Evolutionary conservation across 2,329 filamentous ascomycete species (phyloP), one percentile per base, ranked within the genome.

Genomic region (Esteya vermicola): DNA sequence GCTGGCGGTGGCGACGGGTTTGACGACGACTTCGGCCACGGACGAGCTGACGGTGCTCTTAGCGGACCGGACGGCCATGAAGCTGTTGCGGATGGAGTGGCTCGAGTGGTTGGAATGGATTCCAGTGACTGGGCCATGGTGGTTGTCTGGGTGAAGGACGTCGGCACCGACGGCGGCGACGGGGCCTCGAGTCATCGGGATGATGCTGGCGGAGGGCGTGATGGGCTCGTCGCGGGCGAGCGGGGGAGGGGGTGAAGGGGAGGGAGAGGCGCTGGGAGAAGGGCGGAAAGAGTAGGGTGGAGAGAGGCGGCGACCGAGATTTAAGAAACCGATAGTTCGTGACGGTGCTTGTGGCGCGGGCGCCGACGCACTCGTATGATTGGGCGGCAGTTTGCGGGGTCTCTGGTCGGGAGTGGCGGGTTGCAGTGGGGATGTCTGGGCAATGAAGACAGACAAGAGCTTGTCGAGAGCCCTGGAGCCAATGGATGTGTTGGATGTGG

Each of bases 1-100:
- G 56, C 81, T 85, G 36, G 80, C 83, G 14, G 78, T 76, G 12
- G 81, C 82, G n/a, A 89, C 66, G 1, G 85, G 83, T 58, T 86
- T 85, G n/a, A 67, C 63, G 1, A 32, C 20, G 8, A 75, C 51
- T 47, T 75, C 71, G 25, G 66, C 62, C n/a, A 73, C 65, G 12
- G 59, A 54, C 4, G 69, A 68, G 44, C 59, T 69, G 46, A 71
- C 57, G 26, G 64, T 59, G 41, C 57, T 64, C 52, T 76, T 76
- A 37, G 62, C 58, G 4, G 63, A 64, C 27, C 67, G 65, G 16
- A 62, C 61, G 14, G 68, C 68, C 48, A 70, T 63, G 42, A 72
- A 52, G 50, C 67, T 70, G 52, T 63, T 67, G 42, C 69, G 60
- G n/a, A n/a, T n/a, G n/a, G n/a, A n/a, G n/a, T n/a, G n/a, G n/a